Conservation (phyloP, 208 protist species). For the Tritrichomonas foetus region DNA sequence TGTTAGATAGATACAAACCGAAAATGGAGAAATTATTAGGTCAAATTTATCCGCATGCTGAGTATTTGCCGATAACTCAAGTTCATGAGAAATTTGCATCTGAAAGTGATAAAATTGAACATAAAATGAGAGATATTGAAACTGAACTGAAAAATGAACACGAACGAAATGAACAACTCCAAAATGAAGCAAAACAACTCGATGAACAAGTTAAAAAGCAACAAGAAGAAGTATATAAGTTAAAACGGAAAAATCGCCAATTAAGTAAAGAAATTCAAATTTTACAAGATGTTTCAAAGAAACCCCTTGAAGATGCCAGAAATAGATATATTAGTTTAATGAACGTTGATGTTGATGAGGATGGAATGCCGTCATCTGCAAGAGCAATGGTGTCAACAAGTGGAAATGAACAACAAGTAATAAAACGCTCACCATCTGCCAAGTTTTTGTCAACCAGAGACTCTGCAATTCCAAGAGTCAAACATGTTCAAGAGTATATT, state of each 20-base stretch:
- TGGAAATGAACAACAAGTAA: neutral
- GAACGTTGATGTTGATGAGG: neutral
- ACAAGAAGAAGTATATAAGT: neutral
- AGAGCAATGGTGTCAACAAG: neutral
- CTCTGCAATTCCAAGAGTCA: neutral
- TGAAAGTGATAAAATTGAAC: neutral
- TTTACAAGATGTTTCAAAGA: neutral
- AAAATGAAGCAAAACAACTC: neutral
- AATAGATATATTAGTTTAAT: neutral
- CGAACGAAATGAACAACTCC: neutral
- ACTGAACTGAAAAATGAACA: neutral
- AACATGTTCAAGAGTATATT: neutral
- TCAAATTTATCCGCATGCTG: neutral
- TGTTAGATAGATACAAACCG: neutral
- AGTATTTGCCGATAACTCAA: neutral
- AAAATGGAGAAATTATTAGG: constrained; percentile 12
- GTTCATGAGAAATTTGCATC: neutral
- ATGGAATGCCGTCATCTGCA: neutral
- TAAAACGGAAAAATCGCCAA: neutral
- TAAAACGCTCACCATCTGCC: neutral
- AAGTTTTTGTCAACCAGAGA: neutral
- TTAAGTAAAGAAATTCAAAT: neutral
- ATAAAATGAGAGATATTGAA: constrained; percentile 7
- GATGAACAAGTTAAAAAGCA: neutral
- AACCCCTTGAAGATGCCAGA: neutral